Percentiles rank a stretch among this genome's conserved stretches.
These are phyloP conservation scores for Blepharisma stoltei DNA, from an alignment of 73 alveolate species.

Conservation along the genomic window DNA sequence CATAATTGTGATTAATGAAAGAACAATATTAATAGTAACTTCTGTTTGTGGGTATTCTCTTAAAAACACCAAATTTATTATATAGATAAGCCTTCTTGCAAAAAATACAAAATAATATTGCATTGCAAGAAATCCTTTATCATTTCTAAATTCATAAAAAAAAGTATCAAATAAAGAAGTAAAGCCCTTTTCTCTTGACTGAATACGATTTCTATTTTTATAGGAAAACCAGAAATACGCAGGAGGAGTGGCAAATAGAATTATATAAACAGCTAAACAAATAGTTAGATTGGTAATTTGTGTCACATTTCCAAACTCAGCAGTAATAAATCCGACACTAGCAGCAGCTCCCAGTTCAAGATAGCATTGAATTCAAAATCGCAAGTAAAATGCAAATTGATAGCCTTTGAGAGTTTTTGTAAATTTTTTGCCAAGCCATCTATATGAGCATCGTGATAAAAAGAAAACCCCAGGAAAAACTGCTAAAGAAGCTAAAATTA, in stretches of 20 bases:
- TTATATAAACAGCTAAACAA: not conserved
- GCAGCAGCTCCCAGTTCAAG: not conserved
- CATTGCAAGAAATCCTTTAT: not conserved
- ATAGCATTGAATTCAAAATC: conserved; percentile 21
- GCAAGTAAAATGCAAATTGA: not conserved
- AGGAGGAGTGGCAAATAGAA: not conserved
- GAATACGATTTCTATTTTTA: not conserved
- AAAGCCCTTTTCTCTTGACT: not conserved
- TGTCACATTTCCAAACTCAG: not conserved
- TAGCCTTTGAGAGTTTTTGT: not conserved
- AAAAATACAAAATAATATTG: not conserved
- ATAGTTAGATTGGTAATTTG: not conserved
- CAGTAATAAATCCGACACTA: not conserved
- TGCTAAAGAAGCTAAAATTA: not conserved
- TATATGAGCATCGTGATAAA: not conserved
- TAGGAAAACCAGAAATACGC: not conserved
- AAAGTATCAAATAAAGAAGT: not conserved
- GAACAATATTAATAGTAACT: not conserved
- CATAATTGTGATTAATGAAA: not conserved
- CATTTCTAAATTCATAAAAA: conserved; percentile 22
- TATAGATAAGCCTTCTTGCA: conserved; percentile 8
- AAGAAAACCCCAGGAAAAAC: not conserved
- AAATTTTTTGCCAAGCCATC: not conserved
- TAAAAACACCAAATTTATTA: not conserved
- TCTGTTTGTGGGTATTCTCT: not conserved